phyloP scores from a whole-genome alignment of 1,284 basidiomycete genomes.

The Cryptococcus depauperatus region DNA sequence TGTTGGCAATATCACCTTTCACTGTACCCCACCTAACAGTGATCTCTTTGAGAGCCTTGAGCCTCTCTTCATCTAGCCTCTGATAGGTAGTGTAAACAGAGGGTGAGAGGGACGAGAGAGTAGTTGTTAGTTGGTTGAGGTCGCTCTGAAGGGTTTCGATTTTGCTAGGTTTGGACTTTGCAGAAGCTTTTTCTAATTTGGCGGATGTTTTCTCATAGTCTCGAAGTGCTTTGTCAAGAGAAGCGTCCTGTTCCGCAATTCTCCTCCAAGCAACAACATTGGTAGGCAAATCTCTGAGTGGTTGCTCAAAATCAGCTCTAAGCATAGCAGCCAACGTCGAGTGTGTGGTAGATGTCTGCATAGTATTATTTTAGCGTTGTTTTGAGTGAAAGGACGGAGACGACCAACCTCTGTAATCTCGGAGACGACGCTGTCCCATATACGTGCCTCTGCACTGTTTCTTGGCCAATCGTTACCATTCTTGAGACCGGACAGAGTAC shows the following conservation, averaged over 20 bases:
- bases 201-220: conserved; percentile 38
- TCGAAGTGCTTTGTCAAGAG: conserved; percentile 41
- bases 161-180: conserved; percentile 39
- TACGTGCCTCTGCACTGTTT: conserved; percentile 28
- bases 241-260: conserved; percentile 35
- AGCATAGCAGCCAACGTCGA: conserved; percentile 32
- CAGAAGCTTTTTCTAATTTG: conserved; percentile 40
- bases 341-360: conserved; percentile 37
- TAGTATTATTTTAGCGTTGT: neutral
- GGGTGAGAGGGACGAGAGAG: conserved; percentile 32
- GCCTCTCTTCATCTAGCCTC: conserved; percentile 36
- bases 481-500: conserved; percentile 25
- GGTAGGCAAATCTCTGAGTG: conserved; percentile 35
- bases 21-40: conserved; percentile 42
- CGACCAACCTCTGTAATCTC: conserved; percentile 42
- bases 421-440: conserved; percentile 36
- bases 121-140: conserved; percentile 29
- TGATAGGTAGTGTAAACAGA: conserved; percentile 42
- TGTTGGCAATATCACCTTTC: conserved; percentile 36
- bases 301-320: conserved; percentile 36
- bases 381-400: neutral
- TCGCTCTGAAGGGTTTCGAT: conserved; percentile 30
- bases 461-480: conserved; percentile 34
- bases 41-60: conserved; percentile 41
- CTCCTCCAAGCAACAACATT: conserved; percentile 37